A percentile compares a stretch with the other conserved stretches of the same genome.
Evolutionary conservation across 2,329 filamentous ascomycete genomes (phyloP).

Genomic region (Ophiostoma triangulosporum): DNA sequence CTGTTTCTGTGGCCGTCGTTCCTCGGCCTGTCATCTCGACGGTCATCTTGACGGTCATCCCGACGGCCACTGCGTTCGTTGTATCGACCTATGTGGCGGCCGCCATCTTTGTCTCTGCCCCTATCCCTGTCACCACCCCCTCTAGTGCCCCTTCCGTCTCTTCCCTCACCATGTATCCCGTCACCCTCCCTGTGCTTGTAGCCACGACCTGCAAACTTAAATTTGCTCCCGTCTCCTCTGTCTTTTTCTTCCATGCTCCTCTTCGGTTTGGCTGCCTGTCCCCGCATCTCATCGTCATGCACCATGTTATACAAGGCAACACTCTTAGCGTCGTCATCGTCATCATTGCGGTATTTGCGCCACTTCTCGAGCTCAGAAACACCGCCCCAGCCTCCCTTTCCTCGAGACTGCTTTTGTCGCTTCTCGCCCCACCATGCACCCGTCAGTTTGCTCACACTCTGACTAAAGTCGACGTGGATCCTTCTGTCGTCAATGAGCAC

Average conservation of each 20-base stretch:
- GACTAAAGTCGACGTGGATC: conserved; percentile 97
- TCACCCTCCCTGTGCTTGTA: conserved; percentile 19
- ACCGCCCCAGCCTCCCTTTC: conserved; percentile 71
- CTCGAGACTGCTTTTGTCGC: conserved; percentile 25
- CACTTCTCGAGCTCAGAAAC: conserved; percentile 80
- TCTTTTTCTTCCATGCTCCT: neutral
- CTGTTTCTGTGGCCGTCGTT: neutral
- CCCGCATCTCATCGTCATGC: conserved; percentile 50
- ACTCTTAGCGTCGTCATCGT: conserved; percentile 27
- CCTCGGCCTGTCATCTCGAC: neutral
- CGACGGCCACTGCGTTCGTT: neutral
- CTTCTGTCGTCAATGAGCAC: conserved; percentile 94
- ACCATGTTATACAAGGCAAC: conserved; percentile 57
- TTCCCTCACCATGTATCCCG: too few species aligned
- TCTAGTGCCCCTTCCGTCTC: too few species aligned
- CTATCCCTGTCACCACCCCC: neutral
- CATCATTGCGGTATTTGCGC: conserved; percentile 70
- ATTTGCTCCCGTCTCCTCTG: neutral
- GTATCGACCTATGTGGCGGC: conserved; percentile 10
- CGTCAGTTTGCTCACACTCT: conserved; percentile 79
- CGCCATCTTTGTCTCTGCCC: conserved; percentile 18
- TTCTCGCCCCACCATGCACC: conserved; percentile 72
- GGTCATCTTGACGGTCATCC: neutral
- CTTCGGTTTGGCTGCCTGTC: neutral
- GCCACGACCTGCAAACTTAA: conserved; percentile 6